Conservation (phyloP, 176 grass and related monocot genomes). For the Puccinellia tenuiflora region DNA sequence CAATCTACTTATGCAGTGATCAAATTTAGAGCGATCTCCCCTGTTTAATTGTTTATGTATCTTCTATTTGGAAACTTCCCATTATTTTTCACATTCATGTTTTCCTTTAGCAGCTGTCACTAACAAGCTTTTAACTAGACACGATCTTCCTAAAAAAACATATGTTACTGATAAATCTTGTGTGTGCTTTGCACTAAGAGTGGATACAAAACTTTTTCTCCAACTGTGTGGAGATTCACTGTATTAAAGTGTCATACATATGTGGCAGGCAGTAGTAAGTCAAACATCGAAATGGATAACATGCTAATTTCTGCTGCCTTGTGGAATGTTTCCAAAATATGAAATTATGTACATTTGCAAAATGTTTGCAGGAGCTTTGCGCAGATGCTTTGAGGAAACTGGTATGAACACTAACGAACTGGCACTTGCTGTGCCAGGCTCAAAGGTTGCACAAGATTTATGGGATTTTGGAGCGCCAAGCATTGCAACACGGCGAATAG, state of each 20-base stretch:
- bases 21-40: not conserved
- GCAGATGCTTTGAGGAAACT: not conserved
- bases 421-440: not conserved
- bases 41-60: conserved; percentile 4
- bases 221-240: not conserved
- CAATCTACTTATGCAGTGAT: not conserved
- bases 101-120: not conserved
- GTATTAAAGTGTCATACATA: not conserved
- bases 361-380: not conserved
- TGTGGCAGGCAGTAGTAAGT: not conserved
- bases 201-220: not conserved
- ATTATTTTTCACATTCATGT: not conserved
- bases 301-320: not conserved
- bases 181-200: not conserved
- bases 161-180: not conserved
- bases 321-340: not conserved
- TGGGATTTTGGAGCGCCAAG: not conserved
- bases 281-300: not conserved
- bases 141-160: not conserved
- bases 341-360: not conserved
- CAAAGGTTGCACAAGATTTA: not conserved
- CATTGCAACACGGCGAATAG: not conserved
- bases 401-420: not conserved
- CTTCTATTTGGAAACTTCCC: not conserved
- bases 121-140: not conserved